phyloP scores from a whole-genome alignment of 257 asterid species.

The Ligustrum vulgare region DNA sequence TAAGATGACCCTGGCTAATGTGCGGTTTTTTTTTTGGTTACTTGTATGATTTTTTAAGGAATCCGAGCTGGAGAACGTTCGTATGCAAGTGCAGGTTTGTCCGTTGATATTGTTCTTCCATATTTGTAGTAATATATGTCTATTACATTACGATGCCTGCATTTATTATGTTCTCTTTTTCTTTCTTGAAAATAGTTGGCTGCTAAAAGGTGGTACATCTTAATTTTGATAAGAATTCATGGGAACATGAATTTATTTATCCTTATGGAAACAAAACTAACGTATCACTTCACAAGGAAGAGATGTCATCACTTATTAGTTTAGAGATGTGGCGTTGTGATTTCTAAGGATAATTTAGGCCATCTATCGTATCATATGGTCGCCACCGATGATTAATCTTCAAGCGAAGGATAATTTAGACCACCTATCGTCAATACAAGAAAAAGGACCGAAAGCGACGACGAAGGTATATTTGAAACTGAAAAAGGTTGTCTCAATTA shows the following conservation, averaged over 20 bases:
- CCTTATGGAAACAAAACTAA: neutral
- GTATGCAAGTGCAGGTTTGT: conserved; percentile 83
- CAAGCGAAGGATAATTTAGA: neutral
- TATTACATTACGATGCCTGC: neutral
- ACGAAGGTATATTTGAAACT: no score
- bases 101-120: neutral
- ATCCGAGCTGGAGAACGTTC: conserved; percentile 85
- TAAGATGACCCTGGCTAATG: neutral
- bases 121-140: neutral
- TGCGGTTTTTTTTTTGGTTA: neutral
- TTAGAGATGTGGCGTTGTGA: neutral
- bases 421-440: no score
- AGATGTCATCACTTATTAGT: neutral
- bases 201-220: neutral
- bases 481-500: no score
- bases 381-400: neutral
- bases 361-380: neutral
- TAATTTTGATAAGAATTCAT: neutral
- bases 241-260: neutral
- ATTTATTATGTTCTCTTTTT: neutral
- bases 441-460: no score
- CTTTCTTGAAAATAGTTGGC: neutral
- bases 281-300: neutral
- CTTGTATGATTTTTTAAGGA: conserved; percentile 54
- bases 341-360: neutral